Evolutionary conservation across 163 green algal species (phyloP).

Genomic region (Scenedesmus sp.): DNA sequence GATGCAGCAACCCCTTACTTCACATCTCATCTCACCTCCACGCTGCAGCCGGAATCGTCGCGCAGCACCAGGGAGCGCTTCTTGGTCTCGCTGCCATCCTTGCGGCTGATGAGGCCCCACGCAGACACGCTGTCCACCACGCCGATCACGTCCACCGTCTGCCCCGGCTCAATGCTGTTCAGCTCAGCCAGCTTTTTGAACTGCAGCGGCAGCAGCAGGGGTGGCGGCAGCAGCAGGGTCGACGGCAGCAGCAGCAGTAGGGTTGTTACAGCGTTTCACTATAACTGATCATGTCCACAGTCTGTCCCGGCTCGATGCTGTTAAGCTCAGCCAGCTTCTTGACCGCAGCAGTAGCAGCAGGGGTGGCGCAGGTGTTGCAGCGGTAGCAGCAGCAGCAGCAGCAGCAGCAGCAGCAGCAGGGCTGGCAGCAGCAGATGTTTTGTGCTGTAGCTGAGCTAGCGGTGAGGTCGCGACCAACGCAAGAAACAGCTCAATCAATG

Average conservation of each 20-base stretch:
- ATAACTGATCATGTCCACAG: no score
- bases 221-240: background rate
- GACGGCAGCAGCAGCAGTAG: background rate
- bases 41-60: conserved; percentile 80
- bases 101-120: conserved; percentile 63
- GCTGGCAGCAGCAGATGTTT: background rate
- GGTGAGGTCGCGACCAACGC: no score
- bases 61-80: conserved; percentile 87
- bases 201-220: conserved; percentile 57
- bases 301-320: no score
- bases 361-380: background rate
- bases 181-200: conserved; percentile 82
- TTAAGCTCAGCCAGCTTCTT: no score
- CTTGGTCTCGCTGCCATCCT: conserved; percentile 75
- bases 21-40: no score
- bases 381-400: background rate
- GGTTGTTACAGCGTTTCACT: no score
- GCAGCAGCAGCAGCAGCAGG: background rate
- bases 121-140: conserved; percentile 83
- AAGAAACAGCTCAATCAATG: no score
- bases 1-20: no score
- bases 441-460: no score
- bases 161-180: conserved; percentile 73
- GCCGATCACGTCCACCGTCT: conserved; percentile 90
- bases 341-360: background rate